Evolutionary conservation across 768 basidiomycete genomes (phyloP).

Genomic region (Omphalotus guepiniiformis): DNA sequence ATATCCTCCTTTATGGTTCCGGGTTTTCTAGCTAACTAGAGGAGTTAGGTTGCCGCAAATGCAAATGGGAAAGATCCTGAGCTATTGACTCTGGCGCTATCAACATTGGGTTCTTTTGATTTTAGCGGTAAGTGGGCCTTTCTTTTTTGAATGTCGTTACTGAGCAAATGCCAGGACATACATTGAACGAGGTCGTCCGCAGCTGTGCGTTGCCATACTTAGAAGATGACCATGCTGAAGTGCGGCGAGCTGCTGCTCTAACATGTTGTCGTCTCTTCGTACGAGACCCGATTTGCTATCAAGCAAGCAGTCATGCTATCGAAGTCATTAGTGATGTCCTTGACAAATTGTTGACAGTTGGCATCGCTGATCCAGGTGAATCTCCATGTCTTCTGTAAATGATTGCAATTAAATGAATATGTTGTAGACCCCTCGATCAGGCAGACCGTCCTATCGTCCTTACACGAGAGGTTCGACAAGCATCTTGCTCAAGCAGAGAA

Average conservation of each 20-base stretch:
- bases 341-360: conserved; percentile 92
- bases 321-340: conserved; percentile 98
- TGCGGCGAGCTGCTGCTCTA: conserved; percentile 83
- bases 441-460: conserved; percentile 75
- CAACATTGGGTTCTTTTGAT: conserved; percentile 87
- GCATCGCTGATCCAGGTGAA: conserved; percentile 91
- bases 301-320: conserved; percentile 93
- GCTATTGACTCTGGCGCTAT: conserved; percentile 75
- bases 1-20: neutral
- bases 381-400: conserved; percentile 4
- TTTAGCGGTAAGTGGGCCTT: conserved; percentile 65
- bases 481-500: conserved; percentile 98
- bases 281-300: conserved; percentile 92
- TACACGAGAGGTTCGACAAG: conserved; percentile 94
- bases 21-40: conserved; percentile 7
- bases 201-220: conserved; percentile 88
- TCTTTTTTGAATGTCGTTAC: neutral
- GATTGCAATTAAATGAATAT: conserved; percentile 10
- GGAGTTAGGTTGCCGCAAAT: conserved; percentile 27
- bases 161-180: conserved; percentile 58
- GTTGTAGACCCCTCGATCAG: conserved; percentile 71
- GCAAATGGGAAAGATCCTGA: conserved; percentile 63
- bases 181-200: conserved; percentile 94
- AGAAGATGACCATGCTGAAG: conserved; percentile 86
- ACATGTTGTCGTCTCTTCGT: conserved; percentile 92